These are phyloP conservation scores for Candida wancherniae DNA, from an alignment of 805 yeast species.

Conservation along the genomic window DNA sequence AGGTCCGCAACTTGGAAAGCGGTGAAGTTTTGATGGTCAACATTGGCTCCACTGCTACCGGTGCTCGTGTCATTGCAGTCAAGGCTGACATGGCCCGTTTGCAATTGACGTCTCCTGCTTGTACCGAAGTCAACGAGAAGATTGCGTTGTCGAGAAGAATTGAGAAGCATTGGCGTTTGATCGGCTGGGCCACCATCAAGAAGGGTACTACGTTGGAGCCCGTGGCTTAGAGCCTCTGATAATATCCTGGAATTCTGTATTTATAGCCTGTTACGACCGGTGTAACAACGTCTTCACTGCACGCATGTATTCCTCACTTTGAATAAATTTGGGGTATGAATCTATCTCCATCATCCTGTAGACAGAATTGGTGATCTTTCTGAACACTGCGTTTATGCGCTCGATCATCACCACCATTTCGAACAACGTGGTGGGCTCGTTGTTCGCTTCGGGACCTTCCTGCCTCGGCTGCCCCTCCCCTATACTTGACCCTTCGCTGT, in stretches of 20 bases:
- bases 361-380: constrained; percentile 46
- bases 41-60: constrained; percentile 98
- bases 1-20: constrained; percentile 88
- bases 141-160: constrained; percentile 98
- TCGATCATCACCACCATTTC: constrained; percentile 7
- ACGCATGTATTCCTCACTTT: constrained; percentile 20
- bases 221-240: constrained; percentile 35
- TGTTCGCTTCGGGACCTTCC: constrained; percentile 1
- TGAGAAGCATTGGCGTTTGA: constrained; percentile 99
- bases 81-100: constrained; percentile 99
- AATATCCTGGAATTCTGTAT: constrained; percentile 9
- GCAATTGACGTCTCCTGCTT: constrained; percentile 94
- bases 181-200: constrained; percentile 99
- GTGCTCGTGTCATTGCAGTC: constrained; percentile 97
- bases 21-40: constrained; percentile 98
- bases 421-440: constrained; percentile 3
- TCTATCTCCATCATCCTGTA: constrained; percentile 64
- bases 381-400: constrained; percentile 31
- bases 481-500: not conserved
- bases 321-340: constrained; percentile 65
- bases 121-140: constrained; percentile 97
- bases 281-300: constrained; percentile 14
- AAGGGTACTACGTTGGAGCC: constrained; percentile 90
- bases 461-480: too few relatives aligned
- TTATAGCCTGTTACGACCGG: constrained; percentile 11